Evolutionary conservation across 306 rosid genomes (phyloP).

Genomic region (Pyrus bretschneideri): DNA sequence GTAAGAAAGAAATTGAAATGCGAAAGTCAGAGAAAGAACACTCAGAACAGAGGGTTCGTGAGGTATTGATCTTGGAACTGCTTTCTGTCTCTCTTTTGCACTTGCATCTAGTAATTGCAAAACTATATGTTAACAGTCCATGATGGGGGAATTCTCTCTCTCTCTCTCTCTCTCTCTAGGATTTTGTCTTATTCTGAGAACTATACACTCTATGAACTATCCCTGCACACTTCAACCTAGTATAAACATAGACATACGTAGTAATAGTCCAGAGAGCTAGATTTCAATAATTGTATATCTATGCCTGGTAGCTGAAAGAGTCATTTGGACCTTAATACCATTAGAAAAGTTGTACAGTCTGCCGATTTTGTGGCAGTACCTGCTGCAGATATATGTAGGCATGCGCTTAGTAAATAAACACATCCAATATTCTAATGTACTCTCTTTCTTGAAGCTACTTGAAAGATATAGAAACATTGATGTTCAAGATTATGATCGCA

Average conservation of each 20-base stretch:
- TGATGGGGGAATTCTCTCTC: too few species aligned
- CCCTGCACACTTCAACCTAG: background rate
- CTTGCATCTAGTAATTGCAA: background rate
- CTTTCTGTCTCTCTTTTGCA: background rate
- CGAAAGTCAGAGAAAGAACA: constrained; percentile 48
- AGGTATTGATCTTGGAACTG: constrained; percentile 49
- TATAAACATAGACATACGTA: background rate
- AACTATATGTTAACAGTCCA: background rate
- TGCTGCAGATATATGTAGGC: background rate
- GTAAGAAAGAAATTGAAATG: constrained; percentile 54
- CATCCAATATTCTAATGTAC: background rate
- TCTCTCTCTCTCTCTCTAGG: too few species aligned
- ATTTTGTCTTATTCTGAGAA: background rate
- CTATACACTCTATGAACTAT: background rate
- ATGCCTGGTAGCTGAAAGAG: background rate
- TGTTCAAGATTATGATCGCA: constrained; percentile 66
- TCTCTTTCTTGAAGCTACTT: constrained; percentile 43
- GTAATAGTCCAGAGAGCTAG: background rate
- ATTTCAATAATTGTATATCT: background rate
- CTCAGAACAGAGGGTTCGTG: constrained; percentile 51
- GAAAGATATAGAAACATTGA: constrained; percentile 62
- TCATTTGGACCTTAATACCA: background rate
- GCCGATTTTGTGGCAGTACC: background rate
- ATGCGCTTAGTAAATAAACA: background rate
- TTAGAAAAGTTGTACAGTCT: background rate